phyloP scores from a whole-genome alignment of 176 grass and related monocot species.

The Calamus simplicifolius region DNA sequence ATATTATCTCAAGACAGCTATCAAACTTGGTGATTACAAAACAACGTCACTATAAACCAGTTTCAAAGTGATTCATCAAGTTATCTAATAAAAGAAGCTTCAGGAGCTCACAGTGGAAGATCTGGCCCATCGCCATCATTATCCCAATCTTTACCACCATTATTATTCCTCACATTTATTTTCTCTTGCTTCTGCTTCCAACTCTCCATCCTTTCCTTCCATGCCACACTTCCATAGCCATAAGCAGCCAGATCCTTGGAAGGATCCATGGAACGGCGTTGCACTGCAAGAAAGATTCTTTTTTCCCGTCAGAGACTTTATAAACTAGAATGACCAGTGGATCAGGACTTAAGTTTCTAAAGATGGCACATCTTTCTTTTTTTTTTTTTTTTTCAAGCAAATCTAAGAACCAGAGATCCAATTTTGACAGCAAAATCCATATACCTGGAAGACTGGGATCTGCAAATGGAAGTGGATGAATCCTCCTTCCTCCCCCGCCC shows the following conservation, averaged over 20 bases:
- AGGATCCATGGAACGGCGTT: constrained; percentile 92
- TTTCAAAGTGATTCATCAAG: too few species aligned
- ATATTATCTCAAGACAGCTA: too few species aligned
- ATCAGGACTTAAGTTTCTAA: too few species aligned
- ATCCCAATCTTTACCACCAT: constrained; percentile 38
- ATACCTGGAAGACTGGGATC: constrained; percentile 72
- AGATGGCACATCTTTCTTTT: too few species aligned
- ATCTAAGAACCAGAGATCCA: background rate
- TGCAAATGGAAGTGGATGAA: constrained; percentile 73
- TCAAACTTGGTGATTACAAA: too few species aligned
- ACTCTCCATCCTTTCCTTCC: constrained; percentile 72
- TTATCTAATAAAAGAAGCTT: background rate
- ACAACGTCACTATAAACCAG: too few species aligned
- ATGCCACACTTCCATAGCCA: constrained; percentile 88
- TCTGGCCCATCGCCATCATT: constrained; percentile 55
- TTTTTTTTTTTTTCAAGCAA: too few species aligned
- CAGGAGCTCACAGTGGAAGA: constrained; percentile 57
- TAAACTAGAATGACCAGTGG: too few species aligned
- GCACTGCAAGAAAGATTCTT: constrained; percentile 34
- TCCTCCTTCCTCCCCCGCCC: constrained; percentile 70
- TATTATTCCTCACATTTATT: constrained; percentile 53
- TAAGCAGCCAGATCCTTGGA: constrained; percentile 88
- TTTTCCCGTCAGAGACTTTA: too few species aligned
- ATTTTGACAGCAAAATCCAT: background rate
- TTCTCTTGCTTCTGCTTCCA: constrained; percentile 92